Conservation (phyloP, 169 alveolate genomes). For the Toxoplasma gondii region DNA sequence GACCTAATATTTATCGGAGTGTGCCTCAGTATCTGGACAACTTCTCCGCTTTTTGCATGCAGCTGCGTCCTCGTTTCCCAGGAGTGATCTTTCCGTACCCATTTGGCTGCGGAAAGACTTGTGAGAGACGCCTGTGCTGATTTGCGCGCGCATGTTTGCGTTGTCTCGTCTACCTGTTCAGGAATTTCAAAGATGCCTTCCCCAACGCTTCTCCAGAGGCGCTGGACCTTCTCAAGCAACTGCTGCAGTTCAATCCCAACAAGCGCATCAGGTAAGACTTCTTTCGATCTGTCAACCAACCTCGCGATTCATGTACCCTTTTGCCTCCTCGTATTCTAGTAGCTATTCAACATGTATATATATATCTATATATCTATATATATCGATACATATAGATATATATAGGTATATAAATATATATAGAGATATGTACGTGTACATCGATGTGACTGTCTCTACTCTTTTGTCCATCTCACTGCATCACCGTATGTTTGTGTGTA, state of each 20-base stretch:
- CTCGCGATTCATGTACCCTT: neutral
- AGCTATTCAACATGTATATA: neutral
- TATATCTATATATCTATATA: neutral
- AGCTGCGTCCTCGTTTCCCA: no score
- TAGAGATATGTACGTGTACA: no score
- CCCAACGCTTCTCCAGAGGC: slow-evolving; percentile 84
- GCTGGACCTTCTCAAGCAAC: slow-evolving; percentile 86
- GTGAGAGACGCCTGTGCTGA: no score
- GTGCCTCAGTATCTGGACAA: no score
- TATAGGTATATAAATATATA: neutral
- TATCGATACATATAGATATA: neutral
- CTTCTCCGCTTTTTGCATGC: no score
- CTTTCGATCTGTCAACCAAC: neutral
- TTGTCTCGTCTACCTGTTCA: neutral
- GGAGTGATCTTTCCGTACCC: no score
- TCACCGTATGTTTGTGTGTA: no score
- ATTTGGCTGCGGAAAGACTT: no score
- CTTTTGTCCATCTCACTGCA: no score
- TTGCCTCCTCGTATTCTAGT: neutral
- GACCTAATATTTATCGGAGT: no score
- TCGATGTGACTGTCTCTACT: no score
- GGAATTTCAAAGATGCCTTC: slow-evolving; percentile 68
- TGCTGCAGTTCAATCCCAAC: slow-evolving; percentile 89
- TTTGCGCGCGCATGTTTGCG: no score
- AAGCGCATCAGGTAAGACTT: slow-evolving; percentile 78